Conservation (phyloP, 441 rosid genomes). For the Manihot esculenta region DNA sequence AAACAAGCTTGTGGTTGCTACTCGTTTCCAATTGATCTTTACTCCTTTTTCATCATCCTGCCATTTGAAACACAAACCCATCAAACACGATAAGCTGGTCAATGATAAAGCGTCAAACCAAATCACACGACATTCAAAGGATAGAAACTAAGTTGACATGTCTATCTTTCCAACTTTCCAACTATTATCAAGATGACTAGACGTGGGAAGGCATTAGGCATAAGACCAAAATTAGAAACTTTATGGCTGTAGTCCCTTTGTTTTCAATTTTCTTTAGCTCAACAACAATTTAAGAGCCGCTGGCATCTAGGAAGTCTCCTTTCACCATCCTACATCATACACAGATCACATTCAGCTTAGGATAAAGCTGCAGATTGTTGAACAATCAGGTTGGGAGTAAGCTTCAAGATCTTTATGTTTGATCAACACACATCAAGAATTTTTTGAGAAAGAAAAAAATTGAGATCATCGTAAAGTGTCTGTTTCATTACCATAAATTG, state of each 20-base stretch:
- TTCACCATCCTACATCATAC: background rate
- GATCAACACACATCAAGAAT: background rate
- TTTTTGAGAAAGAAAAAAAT: background rate
- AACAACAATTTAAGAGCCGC: background rate
- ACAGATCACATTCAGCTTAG: background rate
- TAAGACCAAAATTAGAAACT: background rate
- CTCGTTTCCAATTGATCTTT: conserved; percentile 51
- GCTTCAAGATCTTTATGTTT: background rate
- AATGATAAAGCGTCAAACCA: background rate
- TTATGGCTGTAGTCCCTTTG: background rate
- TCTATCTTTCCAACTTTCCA: too few species aligned
- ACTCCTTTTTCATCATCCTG: conserved; percentile 36
- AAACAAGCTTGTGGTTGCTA: conserved; percentile 49
- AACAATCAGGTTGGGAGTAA: background rate
- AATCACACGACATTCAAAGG: background rate
- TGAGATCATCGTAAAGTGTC: background rate
- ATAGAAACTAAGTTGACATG: background rate
- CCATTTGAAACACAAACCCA: background rate
- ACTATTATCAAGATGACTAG: background rate
- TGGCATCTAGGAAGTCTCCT: background rate
- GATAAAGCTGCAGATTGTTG: background rate
- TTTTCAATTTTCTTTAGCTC: background rate
- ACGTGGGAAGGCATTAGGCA: background rate
- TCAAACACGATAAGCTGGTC: conserved; percentile 1
- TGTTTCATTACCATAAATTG: background rate